Evolutionary conservation across 768 basidiomycete species (phyloP), one percentile per base, ranked within the genome.

Genomic region (Gautieria morchelliformis): DNA sequence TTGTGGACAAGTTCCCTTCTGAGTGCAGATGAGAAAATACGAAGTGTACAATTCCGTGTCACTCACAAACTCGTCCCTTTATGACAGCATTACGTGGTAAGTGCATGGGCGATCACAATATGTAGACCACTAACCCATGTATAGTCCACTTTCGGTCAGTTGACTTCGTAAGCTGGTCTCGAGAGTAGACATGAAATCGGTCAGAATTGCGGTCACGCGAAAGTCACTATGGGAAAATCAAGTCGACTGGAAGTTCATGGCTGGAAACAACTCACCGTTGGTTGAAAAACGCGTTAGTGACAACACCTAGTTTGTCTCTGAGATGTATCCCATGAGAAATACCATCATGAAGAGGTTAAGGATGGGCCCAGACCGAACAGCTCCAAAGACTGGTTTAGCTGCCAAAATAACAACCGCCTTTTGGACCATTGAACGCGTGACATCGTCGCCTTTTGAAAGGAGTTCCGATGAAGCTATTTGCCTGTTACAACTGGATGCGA

Each of bases 381-480:
- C 92, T 12, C 96, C 96, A 65, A 95, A 95, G 2, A 94, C 81
- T 0, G 93, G 92, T 66, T 89, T 89, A 12, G 86, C 82, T 4
- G 92, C 93, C 37, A 99, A 75, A 3, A 99, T 89, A 0, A 98
- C 92, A 3, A 99, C 90, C 0, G 96, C 94, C 68, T 98, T 99
- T 70, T 99, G 96, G 0, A 99, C 96, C 9, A 87, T 98, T 5
- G 89, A 92, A 15, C 96, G 84, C 5, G 96, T 98, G 17, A 98
- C 90, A 61, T 96, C 94, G 37, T 69, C 70, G 2, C 80, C 74
- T 66, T 85, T 87, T 48, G 88, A 85, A 4, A 92, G 74, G 30
- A 99, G 77, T 22, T 84, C 77, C 0, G 85, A 78, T 1, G 93
- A 76, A 10, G 89, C 75, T 35, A 99, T 92, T 74, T 99, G 96